Conservation (phyloP, 2,329 filamentous ascomycete genomes). For the Aspergillus udagawae region DNA sequence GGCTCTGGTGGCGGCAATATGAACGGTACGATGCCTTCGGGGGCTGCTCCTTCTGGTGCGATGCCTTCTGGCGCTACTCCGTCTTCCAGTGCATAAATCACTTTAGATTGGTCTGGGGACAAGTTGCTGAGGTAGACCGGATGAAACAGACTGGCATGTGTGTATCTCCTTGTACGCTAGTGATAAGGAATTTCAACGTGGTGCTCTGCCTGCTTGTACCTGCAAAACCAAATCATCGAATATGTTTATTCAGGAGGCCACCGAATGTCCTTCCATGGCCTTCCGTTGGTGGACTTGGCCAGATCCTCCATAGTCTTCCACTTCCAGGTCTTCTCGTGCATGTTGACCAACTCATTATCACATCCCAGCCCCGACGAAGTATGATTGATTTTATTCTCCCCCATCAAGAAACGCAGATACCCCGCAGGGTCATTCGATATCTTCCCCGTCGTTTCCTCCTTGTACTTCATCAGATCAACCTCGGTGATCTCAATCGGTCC, state of each 20-base stretch:
- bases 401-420: constrained; percentile 34
- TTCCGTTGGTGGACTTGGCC: constrained; percentile 21
- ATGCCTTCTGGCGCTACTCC: constrained; percentile 10
- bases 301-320: constrained; percentile 29
- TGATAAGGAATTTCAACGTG: neutral
- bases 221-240: neutral
- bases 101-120: too few species aligned
- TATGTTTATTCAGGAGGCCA: constrained; percentile 11
- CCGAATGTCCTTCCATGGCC: constrained; percentile 18
- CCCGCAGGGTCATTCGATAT: constrained; percentile 20
- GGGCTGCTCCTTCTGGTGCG: constrained; percentile 9
- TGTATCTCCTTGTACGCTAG: neutral
- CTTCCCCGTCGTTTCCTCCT: constrained; percentile 16
- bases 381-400: constrained; percentile 26
- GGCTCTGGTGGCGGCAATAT: constrained; percentile 6
- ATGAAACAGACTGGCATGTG: neutral
- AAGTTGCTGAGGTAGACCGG: neutral
- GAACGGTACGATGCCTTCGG: constrained; percentile 4
- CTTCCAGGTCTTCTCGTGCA: constrained; percentile 22
- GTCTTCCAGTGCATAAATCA: constrained; percentile 4
- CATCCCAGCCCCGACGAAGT: constrained; percentile 18
- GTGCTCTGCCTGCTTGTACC: neutral
- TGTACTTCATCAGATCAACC: constrained; percentile 22
- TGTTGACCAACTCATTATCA: constrained; percentile 29
- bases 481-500: constrained; percentile 19